These are phyloP conservation scores for Thermochaetoides thermophila DNA, from an alignment of 495 filamentous ascomycete genomes.

Conservation along the genomic window DNA sequence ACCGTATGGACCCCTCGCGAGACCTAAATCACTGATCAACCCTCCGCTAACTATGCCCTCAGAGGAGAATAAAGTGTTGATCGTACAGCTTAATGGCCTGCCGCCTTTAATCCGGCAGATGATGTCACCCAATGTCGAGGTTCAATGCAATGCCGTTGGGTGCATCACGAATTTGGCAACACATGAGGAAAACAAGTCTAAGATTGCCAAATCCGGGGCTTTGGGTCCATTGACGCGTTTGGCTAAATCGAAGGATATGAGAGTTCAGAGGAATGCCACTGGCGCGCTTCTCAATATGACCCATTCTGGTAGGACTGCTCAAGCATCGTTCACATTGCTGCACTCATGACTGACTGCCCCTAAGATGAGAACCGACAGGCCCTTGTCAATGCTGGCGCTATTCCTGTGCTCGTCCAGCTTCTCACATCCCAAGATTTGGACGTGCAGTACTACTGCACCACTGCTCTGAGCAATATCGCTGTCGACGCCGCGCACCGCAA, in stretches of 20 bases:
- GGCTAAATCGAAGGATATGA: conserved; percentile 96
- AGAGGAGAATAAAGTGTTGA: conserved; percentile 96
- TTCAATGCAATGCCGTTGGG: conserved; percentile 96
- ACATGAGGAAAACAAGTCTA: conserved; percentile 97
- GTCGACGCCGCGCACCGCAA: conserved; percentile 85
- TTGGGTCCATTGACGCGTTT: conserved; percentile 78
- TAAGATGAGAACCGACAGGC: conserved; percentile 94
- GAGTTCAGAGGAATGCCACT: conserved; percentile 93
- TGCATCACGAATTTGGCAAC: conserved; percentile 98
- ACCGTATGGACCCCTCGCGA: conserved; percentile 46
- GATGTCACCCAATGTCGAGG: conserved; percentile 97
- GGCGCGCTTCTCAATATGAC: conserved; percentile 97
- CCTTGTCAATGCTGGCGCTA: conserved; percentile 88
- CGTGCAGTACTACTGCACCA: conserved; percentile 99
- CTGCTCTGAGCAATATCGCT: conserved; percentile 94
- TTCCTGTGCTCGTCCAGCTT: conserved; percentile 88
- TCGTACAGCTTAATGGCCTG: conserved; percentile 82
- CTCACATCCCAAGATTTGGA: conserved; percentile 86
- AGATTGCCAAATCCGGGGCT: conserved; percentile 90
- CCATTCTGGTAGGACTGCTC: conserved; percentile 90
- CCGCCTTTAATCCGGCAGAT: conserved; percentile 91
- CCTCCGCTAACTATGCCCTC: conserved; percentile 29
- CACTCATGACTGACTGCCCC: conserved; percentile 15
- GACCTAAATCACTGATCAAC: background rate
- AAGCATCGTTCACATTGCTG: too few relatives aligned